phyloP scores from a whole-genome alignment of 2,329 filamentous ascomycete genomes.

The Ophiosphaerella herpotricha region DNA sequence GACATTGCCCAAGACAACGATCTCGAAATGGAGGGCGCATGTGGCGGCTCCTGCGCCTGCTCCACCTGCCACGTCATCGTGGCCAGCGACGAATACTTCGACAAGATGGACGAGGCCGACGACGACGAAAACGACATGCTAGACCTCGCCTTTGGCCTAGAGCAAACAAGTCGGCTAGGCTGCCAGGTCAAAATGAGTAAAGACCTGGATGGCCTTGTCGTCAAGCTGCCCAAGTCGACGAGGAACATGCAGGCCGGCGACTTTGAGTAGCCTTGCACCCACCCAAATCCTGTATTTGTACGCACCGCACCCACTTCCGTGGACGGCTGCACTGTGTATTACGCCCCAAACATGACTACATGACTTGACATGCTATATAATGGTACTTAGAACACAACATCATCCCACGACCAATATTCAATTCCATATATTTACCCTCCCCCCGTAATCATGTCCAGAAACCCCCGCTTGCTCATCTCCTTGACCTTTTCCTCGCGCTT shows the following conservation, averaged over 20 bases:
- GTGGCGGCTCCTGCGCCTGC: constrained; percentile 90
- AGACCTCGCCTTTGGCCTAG: constrained; percentile 86
- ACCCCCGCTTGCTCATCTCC: constrained; percentile 97
- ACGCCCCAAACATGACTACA: too few species aligned
- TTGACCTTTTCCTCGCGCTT: constrained; percentile 86
- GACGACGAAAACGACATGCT: constrained; percentile 59
- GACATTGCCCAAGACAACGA: constrained; percentile 95
- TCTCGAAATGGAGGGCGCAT: constrained; percentile 97
- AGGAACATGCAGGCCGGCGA: constrained; percentile 95
- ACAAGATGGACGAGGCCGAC: constrained; percentile 65
- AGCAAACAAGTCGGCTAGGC: constrained; percentile 80
- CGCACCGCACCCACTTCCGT: too few species aligned
- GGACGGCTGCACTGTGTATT: too few species aligned
- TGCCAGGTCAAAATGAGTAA: constrained; percentile 93
- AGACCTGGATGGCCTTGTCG: constrained; percentile 82
- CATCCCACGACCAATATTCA: too few species aligned
- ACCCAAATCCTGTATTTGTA: too few species aligned
- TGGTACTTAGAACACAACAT: neutral
- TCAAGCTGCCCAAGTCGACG: constrained; percentile 90
- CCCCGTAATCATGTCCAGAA: constrained; percentile 81
- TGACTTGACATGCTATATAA: neutral
- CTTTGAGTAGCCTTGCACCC: constrained; percentile 57
- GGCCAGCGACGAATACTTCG: constrained; percentile 71
- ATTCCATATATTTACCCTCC: constrained; percentile 35
- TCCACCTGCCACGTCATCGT: constrained; percentile 93